Evolutionary conservation across 345 rosid species (phyloP).

Genomic region (Dovyalis caffra): DNA sequence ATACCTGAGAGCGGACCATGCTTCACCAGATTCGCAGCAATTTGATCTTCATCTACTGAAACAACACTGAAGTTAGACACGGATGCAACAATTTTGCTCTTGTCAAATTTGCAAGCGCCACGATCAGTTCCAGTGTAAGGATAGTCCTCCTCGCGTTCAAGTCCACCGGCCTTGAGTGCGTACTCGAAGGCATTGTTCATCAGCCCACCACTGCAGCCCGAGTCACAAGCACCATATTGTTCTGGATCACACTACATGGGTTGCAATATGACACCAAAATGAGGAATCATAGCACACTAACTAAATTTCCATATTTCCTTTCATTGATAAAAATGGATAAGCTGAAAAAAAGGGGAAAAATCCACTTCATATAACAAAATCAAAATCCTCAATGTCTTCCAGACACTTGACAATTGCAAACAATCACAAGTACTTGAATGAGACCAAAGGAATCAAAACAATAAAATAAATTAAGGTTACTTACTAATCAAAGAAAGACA

Average conservation of each 20-base stretch:
- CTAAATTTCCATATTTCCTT: neutral
- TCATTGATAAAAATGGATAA: neutral
- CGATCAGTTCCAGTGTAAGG: slow-evolving; percentile 77
- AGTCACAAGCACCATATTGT: slow-evolving; percentile 65
- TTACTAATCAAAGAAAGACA: neutral
- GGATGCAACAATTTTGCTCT: slow-evolving; percentile 70
- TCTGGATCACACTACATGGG: slow-evolving; percentile 80
- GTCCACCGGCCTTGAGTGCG: slow-evolving; percentile 79
- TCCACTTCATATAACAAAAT: neutral
- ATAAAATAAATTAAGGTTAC: neutral
- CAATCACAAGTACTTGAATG: too few relatives aligned
- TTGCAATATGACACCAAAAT: neutral
- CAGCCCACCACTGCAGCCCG: slow-evolving; percentile 93
- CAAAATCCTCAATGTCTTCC: neutral
- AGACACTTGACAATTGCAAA: too few relatives aligned
- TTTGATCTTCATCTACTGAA: slow-evolving; percentile 80
- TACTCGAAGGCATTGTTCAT: slow-evolving; percentile 89
- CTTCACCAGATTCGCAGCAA: slow-evolving; percentile 84
- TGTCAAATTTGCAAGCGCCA: slow-evolving; percentile 67
- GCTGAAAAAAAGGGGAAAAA: neutral
- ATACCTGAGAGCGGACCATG: slow-evolving; percentile 92
- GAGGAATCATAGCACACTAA: neutral
- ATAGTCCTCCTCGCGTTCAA: slow-evolving; percentile 81
- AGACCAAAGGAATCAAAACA: too few relatives aligned
- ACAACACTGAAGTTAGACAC: slow-evolving; percentile 88